Conservation (phyloP, 208 protist genomes). For the Wallacemonas rigidus region DNA sequence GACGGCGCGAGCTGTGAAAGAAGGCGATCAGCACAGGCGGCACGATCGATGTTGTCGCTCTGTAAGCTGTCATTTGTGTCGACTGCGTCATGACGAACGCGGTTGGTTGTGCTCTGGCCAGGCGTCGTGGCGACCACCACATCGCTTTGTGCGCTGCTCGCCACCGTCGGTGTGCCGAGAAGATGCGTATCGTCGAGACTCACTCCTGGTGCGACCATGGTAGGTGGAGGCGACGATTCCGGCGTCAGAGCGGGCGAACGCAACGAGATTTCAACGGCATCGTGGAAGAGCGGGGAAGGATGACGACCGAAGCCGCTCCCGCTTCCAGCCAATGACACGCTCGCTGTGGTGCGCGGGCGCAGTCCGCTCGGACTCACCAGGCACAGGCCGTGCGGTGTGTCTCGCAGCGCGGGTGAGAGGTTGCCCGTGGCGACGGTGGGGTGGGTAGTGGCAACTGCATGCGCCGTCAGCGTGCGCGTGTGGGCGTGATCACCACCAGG, state of each 20-base stretch:
- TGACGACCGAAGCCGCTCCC: background rate
- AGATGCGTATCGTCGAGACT: background rate
- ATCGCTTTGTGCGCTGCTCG: background rate
- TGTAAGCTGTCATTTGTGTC: background rate
- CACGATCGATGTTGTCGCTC: background rate
- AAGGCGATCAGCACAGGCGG: background rate
- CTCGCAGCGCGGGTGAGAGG: too few species aligned
- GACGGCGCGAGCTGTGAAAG: background rate
- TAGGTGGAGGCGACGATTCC: background rate
- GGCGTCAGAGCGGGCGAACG: background rate
- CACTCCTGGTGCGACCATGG: background rate
- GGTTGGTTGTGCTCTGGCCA: background rate
- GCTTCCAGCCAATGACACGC: background rate
- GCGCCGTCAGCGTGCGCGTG: too few species aligned
- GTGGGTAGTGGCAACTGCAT: too few species aligned
- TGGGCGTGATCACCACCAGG: too few species aligned
- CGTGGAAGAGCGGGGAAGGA: background rate
- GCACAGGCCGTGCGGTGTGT: too few species aligned
- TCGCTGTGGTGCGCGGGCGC: background rate
- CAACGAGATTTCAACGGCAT: conserved; percentile 5
- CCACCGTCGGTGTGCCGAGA: background rate
- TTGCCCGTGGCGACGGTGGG: too few species aligned
- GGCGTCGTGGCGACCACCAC: background rate
- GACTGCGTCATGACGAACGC: background rate
- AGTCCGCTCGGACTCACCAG: too few species aligned